Evolutionary conservation across 2,329 filamentous ascomycete species (phyloP).

Genomic region (Phyllosticta ampelicida): DNA sequence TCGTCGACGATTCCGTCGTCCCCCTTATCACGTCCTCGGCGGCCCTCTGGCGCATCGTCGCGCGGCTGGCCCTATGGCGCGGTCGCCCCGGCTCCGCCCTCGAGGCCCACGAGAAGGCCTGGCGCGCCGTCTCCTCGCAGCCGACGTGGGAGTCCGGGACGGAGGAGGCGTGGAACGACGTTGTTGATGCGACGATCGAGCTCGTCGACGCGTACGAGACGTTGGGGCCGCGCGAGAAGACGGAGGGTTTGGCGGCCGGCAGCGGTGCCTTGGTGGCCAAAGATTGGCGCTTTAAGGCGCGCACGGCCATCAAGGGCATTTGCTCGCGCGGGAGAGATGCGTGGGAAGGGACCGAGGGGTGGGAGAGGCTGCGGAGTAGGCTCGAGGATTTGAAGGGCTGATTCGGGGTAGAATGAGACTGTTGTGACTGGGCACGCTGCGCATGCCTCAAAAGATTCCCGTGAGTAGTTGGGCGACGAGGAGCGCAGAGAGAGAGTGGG

Average conservation of each 20-base stretch:
- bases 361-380: conserved; percentile 47
- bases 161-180: conserved; percentile 54
- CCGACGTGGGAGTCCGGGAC: conserved; percentile 44
- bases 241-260: conserved; percentile 40
- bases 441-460: too few relatives aligned
- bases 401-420: too few relatives aligned
- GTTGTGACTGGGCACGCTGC: too few relatives aligned
- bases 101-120: conserved; percentile 79
- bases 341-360: conserved; percentile 70
- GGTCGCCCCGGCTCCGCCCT: conserved; percentile 61
- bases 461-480: too few relatives aligned
- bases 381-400: conserved; percentile 32
- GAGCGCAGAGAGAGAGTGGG: too few relatives aligned
- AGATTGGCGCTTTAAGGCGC: conserved; percentile 81
- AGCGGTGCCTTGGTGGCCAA: conserved; percentile 55
- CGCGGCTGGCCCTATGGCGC: conserved; percentile 62
- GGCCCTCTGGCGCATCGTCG: conserved; percentile 65
- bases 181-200: conserved; percentile 70
- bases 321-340: conserved; percentile 68
- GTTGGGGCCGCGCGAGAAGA: conserved; percentile 41
- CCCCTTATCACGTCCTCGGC: conserved; percentile 76
- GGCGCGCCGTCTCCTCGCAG: conserved; percentile 58
- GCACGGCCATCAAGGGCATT: conserved; percentile 72
- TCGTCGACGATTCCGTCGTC: conserved; percentile 64
- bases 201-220: conserved; percentile 76